These are phyloP conservation scores for Trametes coccinea DNA, from an alignment of 768 basidiomycete species.

Conservation along the genomic window DNA sequence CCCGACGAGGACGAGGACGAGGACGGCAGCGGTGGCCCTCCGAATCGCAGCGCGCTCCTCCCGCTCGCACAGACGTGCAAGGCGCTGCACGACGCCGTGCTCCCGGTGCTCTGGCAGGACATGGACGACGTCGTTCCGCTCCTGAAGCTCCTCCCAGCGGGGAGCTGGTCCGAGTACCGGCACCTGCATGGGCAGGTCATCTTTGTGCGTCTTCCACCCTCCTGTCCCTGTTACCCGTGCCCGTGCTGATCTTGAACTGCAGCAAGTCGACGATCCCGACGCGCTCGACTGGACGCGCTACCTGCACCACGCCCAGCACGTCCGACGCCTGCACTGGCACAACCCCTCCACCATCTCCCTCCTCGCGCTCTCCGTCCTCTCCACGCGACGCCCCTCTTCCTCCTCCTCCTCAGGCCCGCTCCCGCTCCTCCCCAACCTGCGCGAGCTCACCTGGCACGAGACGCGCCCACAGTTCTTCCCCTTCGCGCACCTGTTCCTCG, in stretches of 20 bases:
- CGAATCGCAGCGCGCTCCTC: neutral
- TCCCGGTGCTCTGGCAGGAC: neutral
- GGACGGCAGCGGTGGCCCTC: no score
- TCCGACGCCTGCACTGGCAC: neutral
- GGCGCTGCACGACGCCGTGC: neutral
- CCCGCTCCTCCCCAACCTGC: neutral
- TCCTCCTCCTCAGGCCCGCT: no score
- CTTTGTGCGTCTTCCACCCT: neutral
- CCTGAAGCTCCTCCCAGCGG: neutral
- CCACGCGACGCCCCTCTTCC: neutral
- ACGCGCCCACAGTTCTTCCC: neutral
- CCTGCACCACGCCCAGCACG: slow-evolving; percentile 2
- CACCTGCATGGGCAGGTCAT: neutral
- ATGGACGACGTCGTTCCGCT: neutral
- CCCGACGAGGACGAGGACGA: neutral
- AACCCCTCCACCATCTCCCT: neutral
- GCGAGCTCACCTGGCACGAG: slow-evolving; percentile 2
- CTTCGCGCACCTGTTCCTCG: slow-evolving; percentile 1
- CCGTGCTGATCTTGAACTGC: neutral
- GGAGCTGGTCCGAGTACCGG: neutral
- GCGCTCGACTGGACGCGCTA: slow-evolving; percentile 7
- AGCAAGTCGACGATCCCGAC: neutral
- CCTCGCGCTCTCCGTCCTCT: neutral
- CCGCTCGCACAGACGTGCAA: neutral
- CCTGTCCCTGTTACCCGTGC: no score